A percentile compares a stretch with the other conserved stretches of the same genome.
Evolutionary conservation across 2,329 filamentous ascomycete genomes (phyloP).

Genomic region (Juglanconis oblonga): DNA sequence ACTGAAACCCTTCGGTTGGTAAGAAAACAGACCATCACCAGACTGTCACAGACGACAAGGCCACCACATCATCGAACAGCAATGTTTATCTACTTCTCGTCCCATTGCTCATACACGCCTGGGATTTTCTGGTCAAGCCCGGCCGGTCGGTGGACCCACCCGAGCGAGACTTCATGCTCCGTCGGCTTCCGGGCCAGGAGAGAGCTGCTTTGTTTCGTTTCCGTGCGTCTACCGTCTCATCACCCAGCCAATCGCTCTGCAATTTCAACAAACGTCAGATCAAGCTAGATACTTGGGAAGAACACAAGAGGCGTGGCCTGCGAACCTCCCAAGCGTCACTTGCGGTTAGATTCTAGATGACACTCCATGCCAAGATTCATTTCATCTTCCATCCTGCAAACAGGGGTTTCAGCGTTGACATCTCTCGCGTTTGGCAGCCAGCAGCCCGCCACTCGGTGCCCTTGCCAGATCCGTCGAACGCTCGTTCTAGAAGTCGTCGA

Average conservation of each 20-base stretch:
- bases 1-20: not conserved
- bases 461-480: slow-evolving; percentile 2
- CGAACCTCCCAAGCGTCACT: slow-evolving; percentile 7
- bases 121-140: not conserved
- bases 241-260: slow-evolving; percentile 16
- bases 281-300: slow-evolving; percentile 9
- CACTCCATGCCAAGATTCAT: slow-evolving; percentile 17
- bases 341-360: slow-evolving; percentile 10
- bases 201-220: slow-evolving; percentile 12
- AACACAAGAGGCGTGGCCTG: slow-evolving; percentile 9
- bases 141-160: not conserved
- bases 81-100: slow-evolving; percentile 3
- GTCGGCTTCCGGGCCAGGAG: not conserved
- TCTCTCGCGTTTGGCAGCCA: slow-evolving; percentile 4
- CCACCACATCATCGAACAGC: not conserved
- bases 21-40: not conserved
- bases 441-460: slow-evolving; percentile 15
- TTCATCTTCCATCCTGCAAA: slow-evolving; percentile 11
- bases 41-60: not conserved
- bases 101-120: slow-evolving; percentile 7
- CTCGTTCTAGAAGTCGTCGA: not conserved
- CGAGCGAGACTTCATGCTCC: not conserved
- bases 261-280: not conserved
- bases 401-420: slow-evolving; percentile 13
- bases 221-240: slow-evolving; percentile 11